A percentile compares a stretch with the other conserved stretches of the same genome.
Evolutionary conservation across 768 basidiomycete genomes (phyloP).

Genomic region (Amanita phalloides): DNA sequence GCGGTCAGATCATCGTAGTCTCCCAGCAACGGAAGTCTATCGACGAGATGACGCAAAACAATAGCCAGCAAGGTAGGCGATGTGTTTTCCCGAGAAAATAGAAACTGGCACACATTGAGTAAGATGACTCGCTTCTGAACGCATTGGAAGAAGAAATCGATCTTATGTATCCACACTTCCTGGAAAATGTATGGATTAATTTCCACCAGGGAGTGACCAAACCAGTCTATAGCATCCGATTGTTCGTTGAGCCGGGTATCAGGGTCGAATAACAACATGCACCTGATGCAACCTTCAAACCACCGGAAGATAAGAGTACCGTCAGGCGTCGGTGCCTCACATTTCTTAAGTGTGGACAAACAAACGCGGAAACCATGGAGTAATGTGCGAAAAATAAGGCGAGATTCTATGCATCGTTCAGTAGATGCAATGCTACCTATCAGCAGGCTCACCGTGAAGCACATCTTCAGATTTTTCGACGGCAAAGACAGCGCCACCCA

Average conservation of each 20-base stretch:
- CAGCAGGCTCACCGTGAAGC: slow-evolving; percentile 45
- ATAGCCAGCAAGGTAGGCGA: slow-evolving; percentile 82
- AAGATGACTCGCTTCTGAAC: slow-evolving; percentile 68
- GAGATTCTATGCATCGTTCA: slow-evolving; percentile 51
- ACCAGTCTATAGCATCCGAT: slow-evolving; percentile 78
- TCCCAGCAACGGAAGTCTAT: slow-evolving; percentile 72
- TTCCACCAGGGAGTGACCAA: slow-evolving; percentile 67
- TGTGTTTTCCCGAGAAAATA: slow-evolving; percentile 69
- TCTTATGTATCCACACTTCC: slow-evolving; percentile 91
- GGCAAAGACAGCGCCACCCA: slow-evolving; percentile 67
- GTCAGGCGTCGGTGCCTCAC: slow-evolving; percentile 70
- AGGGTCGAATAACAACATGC: slow-evolving; percentile 75
- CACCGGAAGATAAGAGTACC: slow-evolving; percentile 81
- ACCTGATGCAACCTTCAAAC: slow-evolving; percentile 76
- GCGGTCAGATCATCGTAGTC: slow-evolving; percentile 77
- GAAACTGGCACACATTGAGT: slow-evolving; percentile 74
- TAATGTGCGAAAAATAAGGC: slow-evolving; percentile 78
- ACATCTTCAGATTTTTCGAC: slow-evolving; percentile 78
- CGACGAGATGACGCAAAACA: slow-evolving; percentile 77
- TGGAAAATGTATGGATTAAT: slow-evolving; percentile 89
- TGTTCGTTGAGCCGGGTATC: slow-evolving; percentile 50
- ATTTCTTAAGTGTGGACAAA: slow-evolving; percentile 66
- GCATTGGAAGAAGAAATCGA: slow-evolving; percentile 82
- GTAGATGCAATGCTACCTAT: neutral
- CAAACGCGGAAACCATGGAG: slow-evolving; percentile 82